Evolutionary conservation across 148 eudicot genomes (phyloP).

Genomic region (Chenopodium berlandieri): DNA sequence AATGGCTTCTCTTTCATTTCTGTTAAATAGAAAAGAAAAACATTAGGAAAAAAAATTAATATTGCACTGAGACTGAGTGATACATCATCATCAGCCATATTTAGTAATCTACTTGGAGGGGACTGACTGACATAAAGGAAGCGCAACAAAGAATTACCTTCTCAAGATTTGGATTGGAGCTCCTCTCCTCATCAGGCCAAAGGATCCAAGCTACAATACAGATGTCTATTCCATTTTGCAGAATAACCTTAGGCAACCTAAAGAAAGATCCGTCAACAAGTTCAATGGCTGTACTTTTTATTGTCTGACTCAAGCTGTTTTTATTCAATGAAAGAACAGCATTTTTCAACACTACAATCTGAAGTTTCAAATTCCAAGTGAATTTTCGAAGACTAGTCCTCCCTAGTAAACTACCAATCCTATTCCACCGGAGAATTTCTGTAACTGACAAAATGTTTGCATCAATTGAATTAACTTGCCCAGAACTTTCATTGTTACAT

Average conservation of each 20-base stretch:
- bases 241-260: conserved; percentile 42
- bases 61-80: neutral
- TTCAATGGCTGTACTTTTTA: conserved; percentile 48
- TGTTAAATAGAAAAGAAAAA: neutral
- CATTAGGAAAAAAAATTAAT: no score
- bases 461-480: conserved; percentile 31
- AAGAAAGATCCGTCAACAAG: conserved; percentile 63
- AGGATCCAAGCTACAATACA: conserved; percentile 84
- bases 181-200: conserved; percentile 96
- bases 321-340: conserved; percentile 68
- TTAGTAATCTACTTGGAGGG: neutral
- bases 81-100: neutral
- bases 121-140: neutral
- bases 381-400: conserved; percentile 56
- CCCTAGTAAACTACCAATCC: conserved; percentile 54
- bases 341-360: conserved; percentile 68
- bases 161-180: conserved; percentile 84
- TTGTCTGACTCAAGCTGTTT: conserved; percentile 47
- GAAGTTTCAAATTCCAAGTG: conserved; percentile 83
- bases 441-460: conserved; percentile 39
- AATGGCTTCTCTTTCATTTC: neutral
- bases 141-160: conserved; percentile 50
- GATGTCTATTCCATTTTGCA: conserved; percentile 62
- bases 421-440: conserved; percentile 64
- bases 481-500: conserved; percentile 28